Evolutionary conservation across 495 filamentous ascomycete genomes (phyloP), one percentile per base, ranked within the genome.

Genomic region (Penicillium bialowiezense): DNA sequence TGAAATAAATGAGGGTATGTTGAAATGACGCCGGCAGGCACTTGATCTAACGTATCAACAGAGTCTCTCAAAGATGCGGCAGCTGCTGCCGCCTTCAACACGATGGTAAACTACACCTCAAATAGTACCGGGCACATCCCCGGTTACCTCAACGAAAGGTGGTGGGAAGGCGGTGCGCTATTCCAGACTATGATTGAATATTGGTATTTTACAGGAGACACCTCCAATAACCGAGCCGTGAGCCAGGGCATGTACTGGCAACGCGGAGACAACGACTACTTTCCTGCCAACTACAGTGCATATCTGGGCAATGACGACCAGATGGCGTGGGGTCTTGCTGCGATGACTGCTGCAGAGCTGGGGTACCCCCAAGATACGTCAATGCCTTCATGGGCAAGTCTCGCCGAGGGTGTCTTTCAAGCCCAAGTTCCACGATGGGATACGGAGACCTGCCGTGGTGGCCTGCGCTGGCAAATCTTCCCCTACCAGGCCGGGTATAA

Each of bases 371-470:
- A 87, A 71, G 79, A 82, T 0, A 59, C 79, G 15, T 58, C 77
- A 71, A 38, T 72, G 72, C 59, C 60, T 3, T 68, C 71, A 41
- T 91, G 87, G 85, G 69, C 88, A 5, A 79, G 81, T 2, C 70
- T 90, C 5, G 85, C 87, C 33, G 82, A 89, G 65, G 83, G 81
- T 23, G 86, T 85, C 44, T 90, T 88, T 68, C 85, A 89, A 63
- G 75, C 73, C 0, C 83, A 86, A 58, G 69, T 73, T 19, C 34
- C 13, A 14, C 76, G 84, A 18, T 87, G 81, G 75, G 23, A 26
- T 26, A 4, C 59, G 0, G 17, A 49, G 3, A 62, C 52, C 13
- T 80, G 77, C 49, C 52, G 54, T 18, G 77, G 77, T 8, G 77
- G 77, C 8, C 56, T 80, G 44, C 66, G 73, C 47, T 79, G 74